Base-by-base conservation (phyloP, 306 rosid genomes). In the Geum urbanum region DNA sequence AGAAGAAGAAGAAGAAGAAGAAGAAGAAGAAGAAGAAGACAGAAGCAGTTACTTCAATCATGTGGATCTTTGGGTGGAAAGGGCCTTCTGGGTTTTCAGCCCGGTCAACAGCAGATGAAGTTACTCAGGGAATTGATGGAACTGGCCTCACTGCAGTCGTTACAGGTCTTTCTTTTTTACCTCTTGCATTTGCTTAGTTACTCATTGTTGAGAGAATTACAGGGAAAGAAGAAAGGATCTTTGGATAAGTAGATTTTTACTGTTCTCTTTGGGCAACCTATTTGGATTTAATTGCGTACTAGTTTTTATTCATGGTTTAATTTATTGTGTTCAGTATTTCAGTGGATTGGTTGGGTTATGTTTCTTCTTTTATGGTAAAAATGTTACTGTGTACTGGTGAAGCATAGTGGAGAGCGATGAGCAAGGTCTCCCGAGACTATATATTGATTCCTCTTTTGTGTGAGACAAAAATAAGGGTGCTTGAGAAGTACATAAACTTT, bases 41-140 rank as follows among this genome's bases (percentile, higher is more conserved):
- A 32, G 44, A 14, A 1, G 65, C 65, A 7, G 45, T 59, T 37
- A 4, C n/a, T 14, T 35, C 11, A 55, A 75, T 1, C 8, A 84
- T 84, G 85, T 84, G 88, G 88, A 78, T 84, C 41, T 84, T 84
- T 65, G 79, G 88, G 13, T 47, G 79, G 77, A 84, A 75, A 75
- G 88, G 88, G 12, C 81, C 79, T n/a, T 84, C 88, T 78, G 88
- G 88, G 69, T 84, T 81, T 59, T 84, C 88, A 59, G 81, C 77
- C 37, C 62, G 81, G 51, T 81, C 88, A 16, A 81, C 88, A 4
- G 85, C 88, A 0, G 85, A 84, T 75, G 77, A 81, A 72, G 88
- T 84, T 44, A 81, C 85, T 4, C 77, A 70, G 48, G 88, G 85
- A 70, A 78, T 84, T 50, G 88, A 81, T 78, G 88, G 79, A 66